A percentile compares a stretch with the other conserved stretches of the same genome.
phyloP scores from a whole-genome alignment of 768 basidiomycete genomes.

The Suillus occidentalis region DNA sequence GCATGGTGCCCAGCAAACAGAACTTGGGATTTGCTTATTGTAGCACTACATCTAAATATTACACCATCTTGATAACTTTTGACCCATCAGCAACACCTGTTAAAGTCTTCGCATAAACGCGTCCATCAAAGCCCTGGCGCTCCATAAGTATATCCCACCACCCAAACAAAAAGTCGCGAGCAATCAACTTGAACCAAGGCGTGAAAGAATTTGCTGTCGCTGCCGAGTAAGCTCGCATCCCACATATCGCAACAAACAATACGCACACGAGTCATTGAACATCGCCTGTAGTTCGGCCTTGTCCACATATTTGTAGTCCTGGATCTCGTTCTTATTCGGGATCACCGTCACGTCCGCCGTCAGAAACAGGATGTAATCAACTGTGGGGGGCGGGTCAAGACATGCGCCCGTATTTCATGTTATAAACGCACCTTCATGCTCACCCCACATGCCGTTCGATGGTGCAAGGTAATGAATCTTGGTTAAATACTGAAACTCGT shows the following conservation, averaged over 20 bases:
- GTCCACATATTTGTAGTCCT: slow-evolving; percentile 86
- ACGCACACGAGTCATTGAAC: slow-evolving; percentile 78
- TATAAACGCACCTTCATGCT: slow-evolving; percentile 83
- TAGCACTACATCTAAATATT: slow-evolving; percentile 5
- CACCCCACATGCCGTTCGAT: slow-evolving; percentile 91
- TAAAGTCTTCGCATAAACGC: slow-evolving; percentile 50
- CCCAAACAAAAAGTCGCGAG: slow-evolving; percentile 92
- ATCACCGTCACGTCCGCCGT: slow-evolving; percentile 83
- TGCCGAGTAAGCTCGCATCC: slow-evolving; percentile 1
- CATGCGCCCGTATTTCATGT: neutral
- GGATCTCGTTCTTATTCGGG: slow-evolving; percentile 89
- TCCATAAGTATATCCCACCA: slow-evolving; percentile 95
- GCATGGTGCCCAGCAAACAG: neutral
- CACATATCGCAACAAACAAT: neutral
- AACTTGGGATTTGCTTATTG: neutral
- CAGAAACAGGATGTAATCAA: slow-evolving; percentile 96
- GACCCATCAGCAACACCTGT: slow-evolving; percentile 67
- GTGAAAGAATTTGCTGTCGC: slow-evolving; percentile 82
- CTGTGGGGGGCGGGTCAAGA: slow-evolving; percentile 42
- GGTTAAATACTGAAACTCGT: slow-evolving; percentile 91
- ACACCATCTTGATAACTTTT: slow-evolving; percentile 70
- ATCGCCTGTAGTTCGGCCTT: slow-evolving; percentile 87
- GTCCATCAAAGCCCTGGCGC: slow-evolving; percentile 56
- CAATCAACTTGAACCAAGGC: slow-evolving; percentile 99
- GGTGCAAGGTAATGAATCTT: slow-evolving; percentile 98